Percentiles rank a stretch among this genome's conserved stretches.
phyloP scores from a whole-genome alignment of 805 yeast species.

The Yamadazyma laniorum region DNA sequence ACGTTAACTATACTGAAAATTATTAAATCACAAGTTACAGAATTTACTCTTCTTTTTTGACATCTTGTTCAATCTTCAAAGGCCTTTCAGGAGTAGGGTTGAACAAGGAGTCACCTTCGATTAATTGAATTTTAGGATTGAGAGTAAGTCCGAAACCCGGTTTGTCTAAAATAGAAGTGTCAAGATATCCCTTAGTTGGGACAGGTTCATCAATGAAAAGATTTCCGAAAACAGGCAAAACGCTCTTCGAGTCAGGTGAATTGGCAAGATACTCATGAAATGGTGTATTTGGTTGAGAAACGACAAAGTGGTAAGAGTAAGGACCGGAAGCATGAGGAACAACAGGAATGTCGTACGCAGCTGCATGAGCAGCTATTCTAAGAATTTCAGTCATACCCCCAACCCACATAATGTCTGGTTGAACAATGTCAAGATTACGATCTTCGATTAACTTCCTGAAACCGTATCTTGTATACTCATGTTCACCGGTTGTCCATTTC shows the following conservation, averaged over 20 bases:
- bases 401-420: conserved; percentile 56
- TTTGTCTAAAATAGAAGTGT: conserved; percentile 39
- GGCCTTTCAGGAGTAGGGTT: conserved; percentile 41
- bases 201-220: conserved; percentile 48
- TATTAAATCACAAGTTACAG: background rate
- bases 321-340: conserved; percentile 57
- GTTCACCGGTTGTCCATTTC: conserved; percentile 54
- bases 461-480: conserved; percentile 51
- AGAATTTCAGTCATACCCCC: conserved; percentile 51
- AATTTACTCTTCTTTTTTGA: conserved; percentile 1
- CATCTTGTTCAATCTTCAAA: conserved; percentile 20
- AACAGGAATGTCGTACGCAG: conserved; percentile 52
- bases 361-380: conserved; percentile 48
- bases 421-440: conserved; percentile 46
- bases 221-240: conserved; percentile 47
- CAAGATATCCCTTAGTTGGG: conserved; percentile 43
- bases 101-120: conserved; percentile 39
- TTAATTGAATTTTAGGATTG: conserved; percentile 42
- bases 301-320: conserved; percentile 50
- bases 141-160: conserved; percentile 51
- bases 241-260: conserved; percentile 46
- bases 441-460: conserved; percentile 51
- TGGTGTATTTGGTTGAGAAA: conserved; percentile 49
- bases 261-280: conserved; percentile 53
- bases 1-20: background rate